phyloP scores from a whole-genome alignment of 805 yeast genomes.

The Yarrowia yakushimensis region DNA sequence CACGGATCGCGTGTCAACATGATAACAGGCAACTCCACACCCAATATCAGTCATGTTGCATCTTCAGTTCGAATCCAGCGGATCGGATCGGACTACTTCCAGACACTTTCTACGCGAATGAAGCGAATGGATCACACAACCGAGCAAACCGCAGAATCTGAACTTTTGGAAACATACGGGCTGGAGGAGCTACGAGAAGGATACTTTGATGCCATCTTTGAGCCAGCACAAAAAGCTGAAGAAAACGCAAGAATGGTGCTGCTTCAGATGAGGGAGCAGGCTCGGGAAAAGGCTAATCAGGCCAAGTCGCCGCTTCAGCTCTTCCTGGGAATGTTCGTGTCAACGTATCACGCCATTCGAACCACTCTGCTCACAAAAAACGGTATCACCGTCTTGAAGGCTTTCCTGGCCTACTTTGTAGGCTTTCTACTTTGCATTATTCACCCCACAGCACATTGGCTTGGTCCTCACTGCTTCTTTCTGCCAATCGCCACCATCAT shows the following conservation, averaged over 20 bases:
- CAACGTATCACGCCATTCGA: neutral
- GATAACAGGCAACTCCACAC: neutral
- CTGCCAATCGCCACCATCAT: slow-evolving; percentile 44
- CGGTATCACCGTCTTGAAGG: slow-evolving; percentile 34
- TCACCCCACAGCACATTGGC: slow-evolving; percentile 42
- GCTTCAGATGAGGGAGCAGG: neutral
- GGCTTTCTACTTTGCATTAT: slow-evolving; percentile 43
- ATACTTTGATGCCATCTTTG: slow-evolving; percentile 47
- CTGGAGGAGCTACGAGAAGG: slow-evolving; percentile 50
- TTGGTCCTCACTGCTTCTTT: slow-evolving; percentile 44
- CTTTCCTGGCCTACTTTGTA: slow-evolving; percentile 43
- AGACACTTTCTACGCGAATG: slow-evolving; percentile 7
- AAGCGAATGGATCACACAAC: slow-evolving; percentile 13
- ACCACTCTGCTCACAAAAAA: neutral
- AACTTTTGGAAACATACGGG: slow-evolving; percentile 39
- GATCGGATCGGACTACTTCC: slow-evolving; percentile 16
- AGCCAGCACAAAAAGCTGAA: slow-evolving; percentile 17
- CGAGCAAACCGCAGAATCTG: slow-evolving; percentile 29
- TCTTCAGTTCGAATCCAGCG: slow-evolving; percentile 2
- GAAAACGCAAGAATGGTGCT: slow-evolving; percentile 1
- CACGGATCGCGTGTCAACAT: slow-evolving; percentile 15
- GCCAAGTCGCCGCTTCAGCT: neutral
- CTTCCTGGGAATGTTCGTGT: neutral
- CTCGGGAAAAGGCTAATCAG: neutral
- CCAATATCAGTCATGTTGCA: neutral